phyloP scores from a whole-genome alignment of 768 basidiomycete species.

The Naematelia aurantialba region DNA sequence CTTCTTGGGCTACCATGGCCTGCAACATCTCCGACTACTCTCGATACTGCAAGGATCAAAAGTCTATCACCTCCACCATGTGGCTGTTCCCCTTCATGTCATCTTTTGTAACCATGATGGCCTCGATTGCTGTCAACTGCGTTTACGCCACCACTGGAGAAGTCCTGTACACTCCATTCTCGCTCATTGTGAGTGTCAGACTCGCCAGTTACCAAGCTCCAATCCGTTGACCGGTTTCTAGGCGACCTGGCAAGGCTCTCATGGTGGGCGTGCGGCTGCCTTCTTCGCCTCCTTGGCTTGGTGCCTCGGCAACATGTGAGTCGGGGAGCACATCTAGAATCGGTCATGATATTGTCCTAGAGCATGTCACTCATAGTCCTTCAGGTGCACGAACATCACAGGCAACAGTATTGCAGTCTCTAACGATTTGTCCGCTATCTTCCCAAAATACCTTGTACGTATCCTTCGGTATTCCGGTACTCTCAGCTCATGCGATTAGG shows the following conservation, averaged over 20 bases:
- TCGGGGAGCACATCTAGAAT: background rate
- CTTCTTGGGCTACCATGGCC: slow-evolving; percentile 32
- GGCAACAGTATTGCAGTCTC: slow-evolving; percentile 39
- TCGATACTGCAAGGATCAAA: slow-evolving; percentile 28
- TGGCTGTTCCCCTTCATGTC: slow-evolving; percentile 32
- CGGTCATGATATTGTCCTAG: background rate
- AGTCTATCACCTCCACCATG: slow-evolving; percentile 24
- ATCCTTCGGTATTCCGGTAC: slow-evolving; percentile 34
- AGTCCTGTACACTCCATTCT: slow-evolving; percentile 32
- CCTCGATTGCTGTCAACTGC: slow-evolving; percentile 31
- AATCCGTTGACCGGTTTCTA: background rate
- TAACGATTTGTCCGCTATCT: slow-evolving; percentile 37
- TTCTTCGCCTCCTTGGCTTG: slow-evolving; percentile 29
- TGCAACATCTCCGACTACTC: slow-evolving; percentile 42
- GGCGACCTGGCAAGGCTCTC: slow-evolving; percentile 27
- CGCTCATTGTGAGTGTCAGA: slow-evolving; percentile 24
- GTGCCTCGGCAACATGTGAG: slow-evolving; percentile 35
- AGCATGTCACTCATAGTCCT: too few species aligned
- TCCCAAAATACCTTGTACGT: slow-evolving; percentile 44
- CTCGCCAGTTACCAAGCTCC: slow-evolving; percentile 4
- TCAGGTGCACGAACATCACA: too few species aligned
- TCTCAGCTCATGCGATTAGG: too few species aligned
- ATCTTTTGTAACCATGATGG: slow-evolving; percentile 29
- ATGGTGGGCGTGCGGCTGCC: slow-evolving; percentile 28
- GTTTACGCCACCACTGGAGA: slow-evolving; percentile 23